These are phyloP conservation scores for Pueraria montana DNA, from an alignment of 306 rosid genomes.

Conservation along the genomic window DNA sequence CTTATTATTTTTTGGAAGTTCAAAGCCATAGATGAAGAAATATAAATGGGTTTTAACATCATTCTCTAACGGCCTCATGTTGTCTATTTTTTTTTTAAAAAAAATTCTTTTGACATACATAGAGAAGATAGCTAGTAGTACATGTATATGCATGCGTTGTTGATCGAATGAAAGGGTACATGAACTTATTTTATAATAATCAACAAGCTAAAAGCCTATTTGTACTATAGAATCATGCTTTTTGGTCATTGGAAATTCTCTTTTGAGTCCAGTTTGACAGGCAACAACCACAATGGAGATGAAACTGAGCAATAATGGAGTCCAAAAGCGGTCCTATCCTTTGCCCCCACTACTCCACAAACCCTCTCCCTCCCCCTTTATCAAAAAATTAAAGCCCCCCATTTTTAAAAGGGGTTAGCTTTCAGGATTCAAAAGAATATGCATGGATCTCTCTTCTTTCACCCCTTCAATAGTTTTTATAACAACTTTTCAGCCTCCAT, in stretches of 20 bases:
- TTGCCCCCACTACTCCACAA: constrained; percentile 75
- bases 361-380: constrained; percentile 36
- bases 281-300: constrained; percentile 58
- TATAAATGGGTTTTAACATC: constrained; percentile 2
- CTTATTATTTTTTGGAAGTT: neutral
- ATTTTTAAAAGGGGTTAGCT: constrained; percentile 66
- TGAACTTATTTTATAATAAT: constrained; percentile 37
- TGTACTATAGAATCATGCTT: constrained; percentile 54
- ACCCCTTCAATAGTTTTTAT: constrained; percentile 42
- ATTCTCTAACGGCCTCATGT: neutral
- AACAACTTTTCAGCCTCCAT: constrained; percentile 66
- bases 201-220: constrained; percentile 48
- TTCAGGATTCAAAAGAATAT: constrained; percentile 83
- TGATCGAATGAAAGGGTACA: constrained; percentile 47
- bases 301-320: constrained; percentile 77
- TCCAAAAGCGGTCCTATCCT: constrained; percentile 62
- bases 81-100: constrained; percentile 32
- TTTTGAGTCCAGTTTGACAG: constrained; percentile 63
- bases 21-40: neutral
- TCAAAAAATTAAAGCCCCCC: constrained; percentile 62
- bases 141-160: constrained; percentile 34
- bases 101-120: constrained; percentile 4
- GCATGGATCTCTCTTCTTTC: constrained; percentile 64
- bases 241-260: constrained; percentile 55
- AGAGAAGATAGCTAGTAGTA: constrained; percentile 28